Evolutionary conservation across 108 stramenopile species (phyloP).

Genomic region (Cyclostephanos tholiformis): DNA sequence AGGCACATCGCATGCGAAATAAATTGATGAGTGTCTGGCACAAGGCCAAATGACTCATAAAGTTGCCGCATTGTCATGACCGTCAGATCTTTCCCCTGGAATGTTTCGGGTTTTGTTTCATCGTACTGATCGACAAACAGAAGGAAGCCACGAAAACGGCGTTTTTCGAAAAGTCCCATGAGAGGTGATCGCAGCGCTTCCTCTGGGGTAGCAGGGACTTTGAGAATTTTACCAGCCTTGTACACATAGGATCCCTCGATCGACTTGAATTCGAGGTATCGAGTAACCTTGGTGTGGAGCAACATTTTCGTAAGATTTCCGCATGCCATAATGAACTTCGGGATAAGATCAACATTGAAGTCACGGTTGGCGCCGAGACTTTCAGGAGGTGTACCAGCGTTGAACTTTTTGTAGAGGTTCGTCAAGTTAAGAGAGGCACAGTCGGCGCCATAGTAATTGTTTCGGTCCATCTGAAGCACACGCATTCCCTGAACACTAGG

Average conservation of each 20-base stretch:
- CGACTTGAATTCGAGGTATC: slow-evolving; percentile 97
- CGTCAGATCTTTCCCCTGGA: slow-evolving; percentile 86
- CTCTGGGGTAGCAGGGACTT: slow-evolving; percentile 91
- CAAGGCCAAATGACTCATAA: slow-evolving; percentile 92
- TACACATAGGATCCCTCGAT: slow-evolving; percentile 97
- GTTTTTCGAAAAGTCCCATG: slow-evolving; percentile 98
- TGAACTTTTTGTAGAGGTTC: slow-evolving; percentile 96
- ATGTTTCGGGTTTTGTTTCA: slow-evolving; percentile 70
- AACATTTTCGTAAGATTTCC: slow-evolving; percentile 99
- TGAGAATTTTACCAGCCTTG: slow-evolving; percentile 92
- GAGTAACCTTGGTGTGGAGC: slow-evolving; percentile 96
- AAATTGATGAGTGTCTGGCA: slow-evolving; percentile 96
- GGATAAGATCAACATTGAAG: slow-evolving; percentile 98
- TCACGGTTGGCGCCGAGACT: slow-evolving; percentile 91
- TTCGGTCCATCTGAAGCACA: slow-evolving; percentile 97
- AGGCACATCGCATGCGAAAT: slow-evolving; percentile 99
- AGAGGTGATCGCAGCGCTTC: slow-evolving; percentile 92
- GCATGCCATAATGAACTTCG: slow-evolving; percentile 99
- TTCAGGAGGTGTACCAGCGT: slow-evolving; percentile 78
- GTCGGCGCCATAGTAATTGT: slow-evolving; percentile 98
- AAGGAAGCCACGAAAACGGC: slow-evolving; percentile 97
- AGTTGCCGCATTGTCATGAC: slow-evolving; percentile 95
- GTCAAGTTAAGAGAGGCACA: slow-evolving; percentile 97
- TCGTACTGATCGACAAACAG: slow-evolving; percentile 91
- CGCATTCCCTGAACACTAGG: slow-evolving; percentile 89